Percentiles rank a stretch among this genome's conserved stretches.
phyloP scores from a whole-genome alignment of 768 basidiomycete species.

The Mycena polygramma region DNA sequence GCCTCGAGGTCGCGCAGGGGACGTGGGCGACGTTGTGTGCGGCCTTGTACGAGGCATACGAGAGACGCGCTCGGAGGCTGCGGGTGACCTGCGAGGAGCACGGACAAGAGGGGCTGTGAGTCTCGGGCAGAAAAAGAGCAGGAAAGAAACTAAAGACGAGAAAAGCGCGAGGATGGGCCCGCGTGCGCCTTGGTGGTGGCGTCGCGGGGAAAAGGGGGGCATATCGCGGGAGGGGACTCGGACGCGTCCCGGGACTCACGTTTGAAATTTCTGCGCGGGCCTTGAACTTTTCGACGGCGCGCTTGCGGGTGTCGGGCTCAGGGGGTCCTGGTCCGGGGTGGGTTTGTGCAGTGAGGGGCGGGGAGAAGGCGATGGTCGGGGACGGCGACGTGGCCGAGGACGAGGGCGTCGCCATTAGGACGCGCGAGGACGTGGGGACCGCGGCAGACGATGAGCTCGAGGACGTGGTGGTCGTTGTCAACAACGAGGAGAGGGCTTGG shows the following conservation, averaged over 20 bases:
- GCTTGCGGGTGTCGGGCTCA: slow-evolving; percentile 73
- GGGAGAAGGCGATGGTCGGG: slow-evolving; percentile 75
- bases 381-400: slow-evolving; percentile 89
- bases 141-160: slow-evolving; percentile 26
- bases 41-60: slow-evolving; percentile 89
- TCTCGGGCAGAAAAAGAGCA: slow-evolving; percentile 42
- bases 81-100: slow-evolving; percentile 76
- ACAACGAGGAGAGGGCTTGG: background rate
- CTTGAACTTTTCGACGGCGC: slow-evolving; percentile 80
- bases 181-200: background rate
- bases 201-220: slow-evolving; percentile 25
- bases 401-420: slow-evolving; percentile 82
- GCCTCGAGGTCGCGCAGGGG: slow-evolving; percentile 81
- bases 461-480: background rate
- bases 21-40: slow-evolving; percentile 77
- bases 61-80: slow-evolving; percentile 82
- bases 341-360: slow-evolving; percentile 54
- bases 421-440: slow-evolving; percentile 42
- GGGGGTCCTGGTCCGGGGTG: slow-evolving; percentile 52
- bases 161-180: slow-evolving; percentile 7
- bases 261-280: slow-evolving; percentile 85
- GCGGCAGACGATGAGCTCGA: background rate
- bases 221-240: slow-evolving; percentile 42
- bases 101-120: slow-evolving; percentile 54
- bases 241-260: slow-evolving; percentile 76